Evolutionary conservation across 176 grass and related monocot genomes (phyloP).

Genomic region (Thinopyrum elongatum): DNA sequence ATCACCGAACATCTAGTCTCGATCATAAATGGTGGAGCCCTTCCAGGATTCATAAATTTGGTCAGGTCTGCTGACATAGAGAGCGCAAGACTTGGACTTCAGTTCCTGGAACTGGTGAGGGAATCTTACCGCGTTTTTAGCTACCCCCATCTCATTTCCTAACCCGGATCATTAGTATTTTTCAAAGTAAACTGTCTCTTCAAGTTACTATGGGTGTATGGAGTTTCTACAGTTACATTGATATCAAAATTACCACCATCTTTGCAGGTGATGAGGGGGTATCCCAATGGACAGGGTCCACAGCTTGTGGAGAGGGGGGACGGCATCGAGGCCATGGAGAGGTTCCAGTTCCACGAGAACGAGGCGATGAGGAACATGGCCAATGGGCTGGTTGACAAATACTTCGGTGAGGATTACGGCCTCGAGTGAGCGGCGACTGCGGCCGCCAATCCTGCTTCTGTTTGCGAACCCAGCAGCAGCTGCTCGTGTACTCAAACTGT

Average conservation of each 20-base stretch:
- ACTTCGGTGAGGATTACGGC: conserved; percentile 88
- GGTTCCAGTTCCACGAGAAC: conserved; percentile 98
- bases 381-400: conserved; percentile 80
- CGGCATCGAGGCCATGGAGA: conserved; percentile 92
- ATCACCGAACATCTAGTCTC: conserved; percentile 53
- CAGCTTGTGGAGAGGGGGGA: conserved; percentile 80
- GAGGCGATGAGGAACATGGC: conserved; percentile 92
- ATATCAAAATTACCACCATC: neutral
- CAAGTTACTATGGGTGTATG: neutral
- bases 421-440: conserved; percentile 38
- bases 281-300: conserved; percentile 73
- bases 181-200: neutral
- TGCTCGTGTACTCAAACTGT: neutral
- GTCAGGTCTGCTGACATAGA: conserved; percentile 88
- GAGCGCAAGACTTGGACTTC: conserved; percentile 81
- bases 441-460: neutral
- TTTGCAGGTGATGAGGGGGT: conserved; percentile 85
- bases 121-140: neutral
- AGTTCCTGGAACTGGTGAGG: conserved; percentile 87
- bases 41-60: conserved; percentile 78
- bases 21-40: conserved; percentile 66
- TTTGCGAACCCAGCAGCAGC: neutral
- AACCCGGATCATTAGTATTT: neutral
- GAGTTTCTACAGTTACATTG: neutral
- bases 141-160: neutral